phyloP scores from a whole-genome alignment of 163 green algal species.

The Scenedesmus sp. region DNA sequence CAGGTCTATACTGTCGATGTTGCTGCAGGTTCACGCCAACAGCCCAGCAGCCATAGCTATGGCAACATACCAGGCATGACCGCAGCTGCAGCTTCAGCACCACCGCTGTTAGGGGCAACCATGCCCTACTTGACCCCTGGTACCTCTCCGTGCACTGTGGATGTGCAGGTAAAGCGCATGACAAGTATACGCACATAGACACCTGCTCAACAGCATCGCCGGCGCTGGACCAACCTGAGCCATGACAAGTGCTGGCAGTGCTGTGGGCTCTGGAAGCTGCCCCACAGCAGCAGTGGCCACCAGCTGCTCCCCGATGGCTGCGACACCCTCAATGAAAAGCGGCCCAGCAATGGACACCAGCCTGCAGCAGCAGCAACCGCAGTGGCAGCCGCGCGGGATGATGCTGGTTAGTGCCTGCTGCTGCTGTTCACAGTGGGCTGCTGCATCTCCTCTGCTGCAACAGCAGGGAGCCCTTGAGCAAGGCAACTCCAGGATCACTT shows the following conservation, averaged over 20 bases:
- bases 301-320: slow-evolving; percentile 40
- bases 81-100: neutral
- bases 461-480: too few species aligned
- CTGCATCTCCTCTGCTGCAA: too few species aligned
- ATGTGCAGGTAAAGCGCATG: too few species aligned
- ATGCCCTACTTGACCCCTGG: too few species aligned
- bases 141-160: too few species aligned
- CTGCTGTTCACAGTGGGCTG: neutral
- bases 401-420: neutral
- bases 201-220: neutral
- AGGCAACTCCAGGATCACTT: too few species aligned
- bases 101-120: too few species aligned
- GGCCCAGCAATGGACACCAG: slow-evolving; percentile 15
- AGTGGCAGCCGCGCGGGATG: neutral
- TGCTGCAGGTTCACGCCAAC: neutral
- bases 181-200: too few species aligned
- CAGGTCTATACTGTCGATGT: neutral
- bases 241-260: slow-evolving; percentile 30
- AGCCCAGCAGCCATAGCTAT: neutral
- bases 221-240: neutral
- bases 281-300: slow-evolving; percentile 32
- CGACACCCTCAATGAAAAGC: slow-evolving; percentile 41
- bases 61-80: neutral
- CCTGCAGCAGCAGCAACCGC: neutral
- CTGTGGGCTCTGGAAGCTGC: neutral